Evolutionary conservation across 2,329 filamentous ascomycete species (phyloP).

Genomic region (Verticillium albo-atrum): DNA sequence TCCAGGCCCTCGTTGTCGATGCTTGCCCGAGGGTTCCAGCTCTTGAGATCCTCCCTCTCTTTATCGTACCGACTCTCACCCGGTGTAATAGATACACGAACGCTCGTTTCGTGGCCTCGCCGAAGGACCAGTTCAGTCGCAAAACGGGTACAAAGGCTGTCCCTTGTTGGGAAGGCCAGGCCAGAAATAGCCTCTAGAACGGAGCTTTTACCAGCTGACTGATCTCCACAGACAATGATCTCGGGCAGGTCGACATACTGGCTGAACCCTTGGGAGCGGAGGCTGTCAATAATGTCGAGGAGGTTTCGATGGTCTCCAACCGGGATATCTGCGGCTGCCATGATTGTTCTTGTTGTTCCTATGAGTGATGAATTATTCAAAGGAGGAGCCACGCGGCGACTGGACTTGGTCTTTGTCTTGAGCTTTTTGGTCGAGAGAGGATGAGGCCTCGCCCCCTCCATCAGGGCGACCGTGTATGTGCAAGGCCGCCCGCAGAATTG

Average conservation of each 20-base stretch:
- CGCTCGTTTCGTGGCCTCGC: slow-evolving; percentile 6
- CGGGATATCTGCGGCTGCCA: not conserved
- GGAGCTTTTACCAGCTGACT: slow-evolving; percentile 52
- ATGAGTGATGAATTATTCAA: too few relatives aligned
- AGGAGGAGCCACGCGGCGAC: too few relatives aligned
- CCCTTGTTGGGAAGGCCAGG: slow-evolving; percentile 48
- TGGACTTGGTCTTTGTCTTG: too few relatives aligned
- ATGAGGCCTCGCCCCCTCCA: too few relatives aligned
- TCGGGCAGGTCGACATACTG: slow-evolving; percentile 35
- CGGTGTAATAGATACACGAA: slow-evolving; percentile 12
- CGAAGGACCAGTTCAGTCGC: slow-evolving; percentile 50
- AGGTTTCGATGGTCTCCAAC: slow-evolving; percentile 16
- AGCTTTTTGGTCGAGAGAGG: too few relatives aligned
- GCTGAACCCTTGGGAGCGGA: slow-evolving; percentile 28
- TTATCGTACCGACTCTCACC: not conserved
- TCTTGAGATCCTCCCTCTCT: slow-evolving; percentile 6
- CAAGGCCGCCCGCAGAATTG: too few relatives aligned
- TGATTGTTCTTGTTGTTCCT: not conserved
- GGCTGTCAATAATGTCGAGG: slow-evolving; percentile 29
- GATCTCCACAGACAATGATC: slow-evolving; percentile 51
- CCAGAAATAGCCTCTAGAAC: slow-evolving; percentile 53
- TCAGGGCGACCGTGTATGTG: too few relatives aligned
- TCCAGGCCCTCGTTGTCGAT: slow-evolving; percentile 1
- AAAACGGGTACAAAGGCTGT: slow-evolving; percentile 50
- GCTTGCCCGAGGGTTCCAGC: not conserved